Evolutionary conservation across 2,329 filamentous ascomycete species (phyloP), one percentile per base, ranked within the genome.

Genomic region (Colletotrichum graminicola): DNA sequence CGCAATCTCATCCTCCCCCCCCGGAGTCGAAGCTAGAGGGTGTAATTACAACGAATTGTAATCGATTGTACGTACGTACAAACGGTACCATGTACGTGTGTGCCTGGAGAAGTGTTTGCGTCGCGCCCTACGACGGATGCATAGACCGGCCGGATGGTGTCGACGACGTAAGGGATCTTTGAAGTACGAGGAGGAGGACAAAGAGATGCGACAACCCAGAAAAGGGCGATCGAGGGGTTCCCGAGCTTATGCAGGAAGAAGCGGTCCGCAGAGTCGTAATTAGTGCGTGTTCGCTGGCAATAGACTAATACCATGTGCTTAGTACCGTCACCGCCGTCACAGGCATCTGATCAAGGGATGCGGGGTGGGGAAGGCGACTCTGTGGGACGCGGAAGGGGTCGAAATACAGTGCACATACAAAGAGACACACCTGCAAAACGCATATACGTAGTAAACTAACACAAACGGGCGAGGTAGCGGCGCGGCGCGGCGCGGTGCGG

Each of bases 241-340:
- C 59, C 62, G 63, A 52, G 65, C 59, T 71, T 68, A 71, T 71
- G 69, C 69, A 71, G 65, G 59, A 68, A 63, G 60, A 71, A 54
- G 45, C 65, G 69, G 65, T 63, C 65, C 59, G 69, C 60, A 60
- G 59, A 36, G 41, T 71, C 65, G 52, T 45, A n/a, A 45, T 45
- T 64, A 63, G 69, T 71, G 65, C 54, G 29, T 49, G 60, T 60
- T 54, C 54, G 59, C 52, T 51, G 54, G 18, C 43, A 62, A 39
- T 8, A n/a, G 1, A 11, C 43, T 14, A 23, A 49, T 49, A 54
- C 51, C 23, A 12, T 34, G 16, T 32, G 29, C 7, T 21, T 67
- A 59, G 36, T 36, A 23, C 51, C 14, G 49, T 29, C 26, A 29
- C 49, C 52, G 64, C 51, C 64, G 45, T 67, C 63, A 12, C 18